These are phyloP conservation scores for Coemansia furcata DNA, from an alignment of 192 early-diverging fungal species.

Conservation along the genomic window DNA sequence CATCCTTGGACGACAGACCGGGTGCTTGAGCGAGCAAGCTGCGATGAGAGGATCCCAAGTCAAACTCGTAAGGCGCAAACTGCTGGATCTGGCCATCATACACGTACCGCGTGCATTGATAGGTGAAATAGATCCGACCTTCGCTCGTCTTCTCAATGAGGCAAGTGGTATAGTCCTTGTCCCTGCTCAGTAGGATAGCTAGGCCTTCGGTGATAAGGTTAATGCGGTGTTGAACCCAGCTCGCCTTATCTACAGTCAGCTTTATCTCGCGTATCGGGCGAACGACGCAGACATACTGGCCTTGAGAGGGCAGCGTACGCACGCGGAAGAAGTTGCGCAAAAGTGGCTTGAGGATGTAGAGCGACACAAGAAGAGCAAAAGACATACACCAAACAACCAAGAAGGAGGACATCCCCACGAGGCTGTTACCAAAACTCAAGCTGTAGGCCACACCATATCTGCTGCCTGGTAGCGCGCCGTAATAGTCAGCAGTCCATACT, in stretches of 20 bases:
- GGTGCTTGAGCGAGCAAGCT: constrained; percentile 26
- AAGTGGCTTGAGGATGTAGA: constrained; percentile 29
- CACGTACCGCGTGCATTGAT: constrained; percentile 72
- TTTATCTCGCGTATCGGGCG: constrained; percentile 41
- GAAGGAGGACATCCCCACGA: constrained; percentile 37
- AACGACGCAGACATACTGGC: constrained; percentile 54
- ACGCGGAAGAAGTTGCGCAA: constrained; percentile 58
- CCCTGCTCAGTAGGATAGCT: constrained; percentile 28
- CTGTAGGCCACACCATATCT: constrained; percentile 51
- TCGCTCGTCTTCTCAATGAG: constrained; percentile 16
- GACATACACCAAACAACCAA: constrained; percentile 45
- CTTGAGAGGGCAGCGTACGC: constrained; percentile 42
- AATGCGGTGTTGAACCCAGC: constrained; percentile 13
- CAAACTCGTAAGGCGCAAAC: constrained; percentile 59
- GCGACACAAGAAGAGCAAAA: not conserved
- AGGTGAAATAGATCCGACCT: constrained; percentile 63
- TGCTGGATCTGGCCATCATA: constrained; percentile 46
- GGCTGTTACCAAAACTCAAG: constrained; percentile 55
- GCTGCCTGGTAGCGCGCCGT: constrained; percentile 36
- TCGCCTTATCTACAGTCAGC: constrained; percentile 16
- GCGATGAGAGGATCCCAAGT: constrained; percentile 56
- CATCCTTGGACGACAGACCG: constrained; percentile 56
- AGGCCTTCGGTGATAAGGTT: constrained; percentile 31
- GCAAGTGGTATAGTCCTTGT: constrained; percentile 31
- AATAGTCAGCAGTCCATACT: constrained; percentile 53